These are phyloP conservation scores for Nakazawaea laoshanensis DNA, from an alignment of 805 yeast species.

Conservation along the genomic window DNA sequence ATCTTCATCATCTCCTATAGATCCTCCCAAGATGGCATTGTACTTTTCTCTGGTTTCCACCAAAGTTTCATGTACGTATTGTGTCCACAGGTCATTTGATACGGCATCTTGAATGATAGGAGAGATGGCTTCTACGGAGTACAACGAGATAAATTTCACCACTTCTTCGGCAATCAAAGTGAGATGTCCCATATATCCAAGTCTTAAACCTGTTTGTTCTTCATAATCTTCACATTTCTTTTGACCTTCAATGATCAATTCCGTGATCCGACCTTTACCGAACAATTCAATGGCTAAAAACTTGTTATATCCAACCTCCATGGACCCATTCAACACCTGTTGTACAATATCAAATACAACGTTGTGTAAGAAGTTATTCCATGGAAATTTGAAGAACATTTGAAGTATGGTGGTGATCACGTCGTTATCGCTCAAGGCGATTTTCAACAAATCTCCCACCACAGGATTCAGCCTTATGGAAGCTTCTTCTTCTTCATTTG, in stretches of 20 bases:
- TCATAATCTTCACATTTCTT: slow-evolving; percentile 51
- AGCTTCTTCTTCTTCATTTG: slow-evolving; percentile 12
- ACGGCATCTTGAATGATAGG: slow-evolving; percentile 41
- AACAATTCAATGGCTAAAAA: slow-evolving; percentile 66
- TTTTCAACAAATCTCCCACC: slow-evolving; percentile 83
- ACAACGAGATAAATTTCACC: slow-evolving; percentile 68
- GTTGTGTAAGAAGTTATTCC: slow-evolving; percentile 96
- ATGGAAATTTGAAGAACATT: slow-evolving; percentile 79
- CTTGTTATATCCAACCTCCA: slow-evolving; percentile 80
- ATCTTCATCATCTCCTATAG: slow-evolving; percentile 36
- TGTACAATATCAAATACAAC: slow-evolving; percentile 96
- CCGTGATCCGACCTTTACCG: slow-evolving; percentile 52
- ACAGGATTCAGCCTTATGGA: slow-evolving; percentile 51
- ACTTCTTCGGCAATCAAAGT: slow-evolving; percentile 93
- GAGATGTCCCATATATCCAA: slow-evolving; percentile 97
- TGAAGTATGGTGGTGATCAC: slow-evolving; percentile 60
- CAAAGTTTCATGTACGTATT: slow-evolving; percentile 73
- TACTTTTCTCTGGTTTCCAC: slow-evolving; percentile 90
- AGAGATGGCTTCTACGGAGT: slow-evolving; percentile 52
- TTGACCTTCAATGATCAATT: slow-evolving; percentile 56
- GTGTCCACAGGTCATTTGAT: slow-evolving; percentile 60
- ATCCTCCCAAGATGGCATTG: slow-evolving; percentile 89
- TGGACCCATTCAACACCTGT: slow-evolving; percentile 83
- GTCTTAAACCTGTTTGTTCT: slow-evolving; percentile 49
- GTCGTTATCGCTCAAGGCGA: slow-evolving; percentile 67